Base-by-base conservation (phyloP, 441 rosid genomes). In the Erodium texanum region DNA sequence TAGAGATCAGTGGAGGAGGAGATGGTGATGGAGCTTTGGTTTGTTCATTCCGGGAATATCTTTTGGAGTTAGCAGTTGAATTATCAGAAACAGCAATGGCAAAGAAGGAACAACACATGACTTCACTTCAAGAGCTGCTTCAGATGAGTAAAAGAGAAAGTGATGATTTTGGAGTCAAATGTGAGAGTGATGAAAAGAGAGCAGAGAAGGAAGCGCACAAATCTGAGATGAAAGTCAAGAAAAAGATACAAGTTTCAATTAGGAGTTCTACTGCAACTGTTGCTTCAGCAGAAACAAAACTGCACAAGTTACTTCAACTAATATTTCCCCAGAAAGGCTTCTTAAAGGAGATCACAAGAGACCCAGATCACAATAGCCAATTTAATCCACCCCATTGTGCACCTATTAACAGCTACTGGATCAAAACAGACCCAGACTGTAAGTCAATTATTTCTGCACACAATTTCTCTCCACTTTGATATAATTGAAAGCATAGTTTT, bases 41-140 rank as follows among this genome's bases (percentile, higher is more conserved):
- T 64, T 89, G 89, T 58, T 92, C 96, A 7, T 89, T 89, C 15
- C 87, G 86, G 72, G 96, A 79, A 27, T 89, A 85, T 72, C 89
- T 87, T 38, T 84, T 89, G 66, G 88, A 92, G 8, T 87, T 92
- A n/a, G 88, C 90, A 27, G 79, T 83, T 73, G 91, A 87, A 59
- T 32, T 83, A 67, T 78, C 91, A 15, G 91, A 85, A 75, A 86
- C 89, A 62, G 66, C 87, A 29, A 80, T 67, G 29, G 89, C 81
- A 56, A 87, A 82, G 81, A 87, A 85, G 79, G n/a, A n/a, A n/a
- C 89, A 87, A 62, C 71, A 79, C n/a, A 86, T 89, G 81, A 85
- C 88, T 52, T 86, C 96, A 11, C 89, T 89, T n/a, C 89, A 89
- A 2, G 96, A 89, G 79, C 77, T 87, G 74, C 83, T 89, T 71